Evolutionary conservation across 257 asterid genomes (phyloP).

Genomic region (Fraxinus pennsylvanica): DNA sequence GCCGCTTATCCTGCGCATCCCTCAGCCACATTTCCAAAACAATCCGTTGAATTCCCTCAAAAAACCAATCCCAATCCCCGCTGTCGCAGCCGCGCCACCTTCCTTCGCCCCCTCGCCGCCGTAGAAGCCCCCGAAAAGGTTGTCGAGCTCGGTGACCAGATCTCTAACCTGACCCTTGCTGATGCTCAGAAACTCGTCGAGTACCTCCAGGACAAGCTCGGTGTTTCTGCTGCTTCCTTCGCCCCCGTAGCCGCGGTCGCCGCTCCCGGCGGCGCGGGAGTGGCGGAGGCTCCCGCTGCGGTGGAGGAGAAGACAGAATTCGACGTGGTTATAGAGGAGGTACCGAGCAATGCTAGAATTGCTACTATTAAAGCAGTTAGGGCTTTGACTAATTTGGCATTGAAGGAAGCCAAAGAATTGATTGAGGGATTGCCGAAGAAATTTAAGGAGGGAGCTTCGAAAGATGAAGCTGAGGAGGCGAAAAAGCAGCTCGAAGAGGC

Average conservation of each 20-base stretch:
- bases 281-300: constrained; percentile 51
- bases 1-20: constrained; percentile 27
- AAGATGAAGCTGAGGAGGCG: constrained; percentile 91
- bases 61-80: constrained; percentile 30
- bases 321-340: constrained; percentile 84
- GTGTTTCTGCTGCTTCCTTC: constrained; percentile 87
- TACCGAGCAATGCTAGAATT: constrained; percentile 75
- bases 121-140: constrained; percentile 91
- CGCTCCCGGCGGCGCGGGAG: constrained; percentile 32
- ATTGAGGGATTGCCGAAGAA: constrained; percentile 95
- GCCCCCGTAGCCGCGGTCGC: constrained; percentile 70
- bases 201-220: constrained; percentile 92
- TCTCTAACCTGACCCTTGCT: constrained; percentile 70
- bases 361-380: constrained; percentile 85
- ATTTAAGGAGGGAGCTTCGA: constrained; percentile 76
- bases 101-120: constrained; percentile 64
- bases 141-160: constrained; percentile 78
- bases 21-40: constrained; percentile 40
- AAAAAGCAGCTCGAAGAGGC: constrained; percentile 94
- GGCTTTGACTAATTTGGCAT: constrained; percentile 72
- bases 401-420: constrained; percentile 90
- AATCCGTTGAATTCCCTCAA: constrained; percentile 39
- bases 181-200: constrained; percentile 96
- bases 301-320: constrained; percentile 95
- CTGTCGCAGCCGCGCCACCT: constrained; percentile 41